Conservation (phyloP, 768 basidiomycete species). For the Glaciozyma martinii region DNA sequence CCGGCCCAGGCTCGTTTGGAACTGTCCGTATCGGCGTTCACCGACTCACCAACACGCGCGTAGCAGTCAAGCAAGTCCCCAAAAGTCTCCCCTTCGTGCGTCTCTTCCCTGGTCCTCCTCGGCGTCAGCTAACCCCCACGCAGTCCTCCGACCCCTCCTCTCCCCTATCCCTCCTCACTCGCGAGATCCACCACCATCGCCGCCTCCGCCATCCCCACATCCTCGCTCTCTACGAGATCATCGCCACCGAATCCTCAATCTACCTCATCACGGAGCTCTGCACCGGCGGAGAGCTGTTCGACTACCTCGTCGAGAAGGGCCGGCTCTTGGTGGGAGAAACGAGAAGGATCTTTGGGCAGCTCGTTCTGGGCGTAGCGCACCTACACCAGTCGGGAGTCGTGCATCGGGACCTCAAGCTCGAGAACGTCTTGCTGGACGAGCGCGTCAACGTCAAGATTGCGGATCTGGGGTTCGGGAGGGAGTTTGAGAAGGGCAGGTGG, state of each 20-base stretch:
- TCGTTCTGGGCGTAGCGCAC: constrained; percentile 86
- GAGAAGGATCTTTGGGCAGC: constrained; percentile 82
- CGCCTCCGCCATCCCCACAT: constrained; percentile 92
- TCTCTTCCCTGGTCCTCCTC: not conserved
- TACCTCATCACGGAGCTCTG: constrained; percentile 98
- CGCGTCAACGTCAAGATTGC: constrained; percentile 74
- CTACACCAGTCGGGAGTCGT: constrained; percentile 88
- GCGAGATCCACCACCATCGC: constrained; percentile 97
- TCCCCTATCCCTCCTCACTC: constrained; percentile 69
- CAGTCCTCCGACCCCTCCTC: constrained; percentile 20
- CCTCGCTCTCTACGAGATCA: constrained; percentile 92
- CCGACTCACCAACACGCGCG: constrained; percentile 78
- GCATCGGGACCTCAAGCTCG: constrained; percentile 91
- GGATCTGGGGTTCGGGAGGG: constrained; percentile 98
- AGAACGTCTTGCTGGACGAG: constrained; percentile 79
- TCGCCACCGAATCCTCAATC: constrained; percentile 88
- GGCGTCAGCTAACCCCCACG: not conserved
- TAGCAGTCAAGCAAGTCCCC: constrained; percentile 96
- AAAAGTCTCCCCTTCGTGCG: constrained; percentile 54
- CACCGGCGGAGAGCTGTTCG: constrained; percentile 92
- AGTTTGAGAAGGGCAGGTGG: constrained; percentile 71
- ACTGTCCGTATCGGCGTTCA: constrained; percentile 92
- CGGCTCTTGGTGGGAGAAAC: constrained; percentile 76
- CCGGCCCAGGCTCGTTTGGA: constrained; percentile 73
- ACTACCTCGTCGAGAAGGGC: constrained; percentile 93